Base-by-base conservation (phyloP, 306 rosid species). In the Pterocarpus santalinus region DNA sequence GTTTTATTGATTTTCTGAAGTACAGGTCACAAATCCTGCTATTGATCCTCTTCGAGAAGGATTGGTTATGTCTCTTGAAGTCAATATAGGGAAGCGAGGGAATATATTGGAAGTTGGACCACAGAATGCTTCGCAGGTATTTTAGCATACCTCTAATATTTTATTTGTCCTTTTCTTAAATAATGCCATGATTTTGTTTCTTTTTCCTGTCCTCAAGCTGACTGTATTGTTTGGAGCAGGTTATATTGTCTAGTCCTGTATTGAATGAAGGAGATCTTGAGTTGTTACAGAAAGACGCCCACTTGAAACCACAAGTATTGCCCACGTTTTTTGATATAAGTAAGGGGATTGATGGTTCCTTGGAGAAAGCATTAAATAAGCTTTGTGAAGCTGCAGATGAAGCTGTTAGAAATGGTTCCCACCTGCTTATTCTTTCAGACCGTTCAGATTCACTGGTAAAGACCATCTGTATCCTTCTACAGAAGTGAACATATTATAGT, bases 381-480 rank as follows among this genome's bases (percentile, higher is more conserved):
- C 99, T 95, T 85, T 95, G 99, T 72, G 98, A 93, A 81, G 97
- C 98, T 86, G 99, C 99, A 80, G 99, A 95, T 87, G 99, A 90
- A 87, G 99, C 99, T 85, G 98, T 95, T 72, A 91, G 95, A 85
- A 95, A 91, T 87, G 98, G 99, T 78, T 93, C 94, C 72, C 93
- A 95, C 80, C 81, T 95, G 81, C 97, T 95, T 81, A 85, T 95
- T 85, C 95, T 95, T 70, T 95, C 99, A 47, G 99, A 95, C 76
- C 97, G 98, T 71, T 82, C 93, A 39, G 99, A 95, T 82, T 89
- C 85, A 72, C 90, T 90, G 85, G 99, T 95, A 85, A 88, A 85
- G 49, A 56, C 81, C 75, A 69, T 80, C 44, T 66, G n/a, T 65
- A 61, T 71, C 22, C 69, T 69, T 71, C 7, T 60, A 47, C 44